A percentile compares a stretch with the other conserved stretches of the same genome.
These are phyloP conservation scores for Multifurca ochricompacta DNA, from an alignment of 768 basidiomycete species.

Conservation along the genomic window DNA sequence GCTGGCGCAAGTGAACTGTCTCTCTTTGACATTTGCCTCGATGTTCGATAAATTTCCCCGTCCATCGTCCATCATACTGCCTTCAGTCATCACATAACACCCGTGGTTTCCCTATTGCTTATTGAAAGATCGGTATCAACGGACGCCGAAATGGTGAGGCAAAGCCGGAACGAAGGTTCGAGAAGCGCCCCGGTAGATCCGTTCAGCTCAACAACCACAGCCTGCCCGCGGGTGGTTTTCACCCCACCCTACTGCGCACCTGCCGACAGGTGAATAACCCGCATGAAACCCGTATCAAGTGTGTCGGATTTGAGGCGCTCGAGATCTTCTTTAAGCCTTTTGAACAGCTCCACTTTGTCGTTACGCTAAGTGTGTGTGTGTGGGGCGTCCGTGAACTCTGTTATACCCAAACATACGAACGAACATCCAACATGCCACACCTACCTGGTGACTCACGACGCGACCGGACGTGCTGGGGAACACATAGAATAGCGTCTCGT, in stretches of 20 bases:
- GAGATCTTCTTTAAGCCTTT: background rate
- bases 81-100: no score
- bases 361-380: background rate
- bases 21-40: no score
- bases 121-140: no score
- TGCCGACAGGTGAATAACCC: background rate
- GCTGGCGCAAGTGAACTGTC: no score
- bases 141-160: no score
- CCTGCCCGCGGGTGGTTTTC: no score
- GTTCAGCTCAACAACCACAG: no score
- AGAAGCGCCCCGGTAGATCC: no score
- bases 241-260: background rate
- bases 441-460: conserved; percentile 64
- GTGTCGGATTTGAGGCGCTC: conserved; percentile 1
- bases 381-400: background rate
- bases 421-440: conserved; percentile 11
- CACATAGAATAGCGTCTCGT: conserved; percentile 66
- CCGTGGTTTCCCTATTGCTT: no score
- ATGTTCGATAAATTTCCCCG: no score
- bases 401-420: background rate
- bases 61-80: no score
- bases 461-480: conserved; percentile 71
- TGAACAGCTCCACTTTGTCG: conserved; percentile 15
- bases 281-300: conserved; percentile 7
- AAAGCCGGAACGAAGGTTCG: no score